A percentile compares a stretch with the other conserved stretches of the same genome.
phyloP scores from a whole-genome alignment of 306 rosid species.

The Quercus bicolor region DNA sequence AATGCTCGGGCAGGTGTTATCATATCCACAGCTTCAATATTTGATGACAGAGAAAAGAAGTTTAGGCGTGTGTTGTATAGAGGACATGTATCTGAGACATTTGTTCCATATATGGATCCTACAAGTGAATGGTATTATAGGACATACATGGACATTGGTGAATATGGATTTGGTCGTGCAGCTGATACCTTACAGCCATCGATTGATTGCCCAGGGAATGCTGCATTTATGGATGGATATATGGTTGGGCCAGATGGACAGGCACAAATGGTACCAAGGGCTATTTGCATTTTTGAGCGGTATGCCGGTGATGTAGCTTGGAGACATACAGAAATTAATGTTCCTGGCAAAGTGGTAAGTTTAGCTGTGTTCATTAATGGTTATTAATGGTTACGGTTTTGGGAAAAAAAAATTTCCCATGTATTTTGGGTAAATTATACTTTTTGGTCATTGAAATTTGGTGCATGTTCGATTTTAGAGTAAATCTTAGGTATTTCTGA shows the following conservation, averaged over 20 bases:
- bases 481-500: no score
- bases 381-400: not conserved
- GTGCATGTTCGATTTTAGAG: no score
- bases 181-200: slow-evolving; percentile 60
- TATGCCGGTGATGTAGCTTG: slow-evolving; percentile 59
- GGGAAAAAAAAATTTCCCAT: not conserved
- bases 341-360: slow-evolving; percentile 63
- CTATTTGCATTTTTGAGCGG: slow-evolving; percentile 76
- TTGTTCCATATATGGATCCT: slow-evolving; percentile 87
- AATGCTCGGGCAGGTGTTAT: slow-evolving; percentile 71
- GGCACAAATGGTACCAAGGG: slow-evolving; percentile 59
- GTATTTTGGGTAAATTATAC: no score
- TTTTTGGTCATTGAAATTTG: no score
- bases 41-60: slow-evolving; percentile 40
- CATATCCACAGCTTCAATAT: slow-evolving; percentile 77
- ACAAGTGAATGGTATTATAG: slow-evolving; percentile 76
- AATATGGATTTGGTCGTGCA: slow-evolving; percentile 79
- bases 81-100: slow-evolving; percentile 88
- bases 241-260: slow-evolving; percentile 67
- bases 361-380: not conserved
- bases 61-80: slow-evolving; percentile 62
- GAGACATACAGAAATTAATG: slow-evolving; percentile 84
- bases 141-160: slow-evolving; percentile 88
- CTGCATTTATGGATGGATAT: slow-evolving; percentile 62
- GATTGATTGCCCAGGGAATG: slow-evolving; percentile 72